Conservation (phyloP, 768 basidiomycete species). For the Cystobasidium ongulense region DNA sequence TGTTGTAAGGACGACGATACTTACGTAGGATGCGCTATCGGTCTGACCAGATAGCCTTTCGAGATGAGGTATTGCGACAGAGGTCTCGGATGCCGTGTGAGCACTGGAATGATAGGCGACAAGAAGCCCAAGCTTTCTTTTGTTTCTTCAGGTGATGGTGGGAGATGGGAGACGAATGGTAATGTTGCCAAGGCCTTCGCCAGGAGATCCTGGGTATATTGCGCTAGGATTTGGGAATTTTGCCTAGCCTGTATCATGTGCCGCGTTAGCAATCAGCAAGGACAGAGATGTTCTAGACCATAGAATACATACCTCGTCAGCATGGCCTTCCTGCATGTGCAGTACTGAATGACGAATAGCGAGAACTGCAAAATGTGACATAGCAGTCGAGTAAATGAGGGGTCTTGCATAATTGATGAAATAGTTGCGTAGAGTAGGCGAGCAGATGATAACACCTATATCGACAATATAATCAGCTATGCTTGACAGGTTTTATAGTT, state of each 20-base stretch:
- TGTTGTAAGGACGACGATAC: background rate
- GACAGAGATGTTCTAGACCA: background rate
- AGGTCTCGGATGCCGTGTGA: slow-evolving; percentile 66
- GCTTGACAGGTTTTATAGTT: background rate
- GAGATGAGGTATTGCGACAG: slow-evolving; percentile 60
- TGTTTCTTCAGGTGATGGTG: slow-evolving; percentile 10
- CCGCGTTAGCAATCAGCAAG: background rate
- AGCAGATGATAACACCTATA: slow-evolving; percentile 70
- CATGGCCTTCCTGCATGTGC: slow-evolving; percentile 60
- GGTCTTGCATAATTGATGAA: slow-evolving; percentile 85
- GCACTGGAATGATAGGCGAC: slow-evolving; percentile 76
- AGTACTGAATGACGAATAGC: slow-evolving; percentile 72
- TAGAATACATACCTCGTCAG: slow-evolving; percentile 41
- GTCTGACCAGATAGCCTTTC: slow-evolving; percentile 45
- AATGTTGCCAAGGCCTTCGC: background rate
- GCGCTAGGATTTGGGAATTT: slow-evolving; percentile 30
- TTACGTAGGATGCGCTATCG: slow-evolving; percentile 57
- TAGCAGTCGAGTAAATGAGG: slow-evolving; percentile 82
- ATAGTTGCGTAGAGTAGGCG: slow-evolving; percentile 65
- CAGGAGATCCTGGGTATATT: background rate
- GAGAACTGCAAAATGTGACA: slow-evolving; percentile 66
- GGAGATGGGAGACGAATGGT: slow-evolving; percentile 35
- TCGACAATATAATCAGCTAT: too few species aligned
- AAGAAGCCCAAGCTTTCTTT: slow-evolving; percentile 34
- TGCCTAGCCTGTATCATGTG: background rate